These are phyloP conservation scores for Acacia melanoxylon DNA, from an alignment of 306 rosid species.

Conservation along the genomic window DNA sequence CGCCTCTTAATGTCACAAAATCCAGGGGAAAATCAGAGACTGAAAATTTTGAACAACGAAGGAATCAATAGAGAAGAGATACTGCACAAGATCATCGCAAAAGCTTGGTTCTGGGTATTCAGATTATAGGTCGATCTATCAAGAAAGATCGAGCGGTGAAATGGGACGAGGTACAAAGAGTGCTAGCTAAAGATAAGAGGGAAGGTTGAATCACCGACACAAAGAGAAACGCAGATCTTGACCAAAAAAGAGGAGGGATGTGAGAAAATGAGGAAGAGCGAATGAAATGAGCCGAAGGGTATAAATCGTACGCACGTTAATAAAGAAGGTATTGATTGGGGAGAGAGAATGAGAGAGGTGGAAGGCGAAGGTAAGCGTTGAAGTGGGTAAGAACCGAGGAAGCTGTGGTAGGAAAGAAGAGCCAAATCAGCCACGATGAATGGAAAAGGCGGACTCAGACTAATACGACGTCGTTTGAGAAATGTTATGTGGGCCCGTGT, in stretches of 20 bases:
- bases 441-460: background rate
- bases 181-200: background rate
- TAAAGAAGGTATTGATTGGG: background rate
- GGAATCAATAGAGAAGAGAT: slow-evolving; percentile 3
- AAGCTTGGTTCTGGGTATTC: slow-evolving; percentile 27
- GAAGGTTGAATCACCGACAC: slow-evolving; percentile 45
- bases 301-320: background rate
- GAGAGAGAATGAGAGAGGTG: background rate
- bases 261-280: background rate
- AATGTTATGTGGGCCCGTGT: fast-evolving
- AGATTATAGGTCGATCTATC: slow-evolving; percentile 23
- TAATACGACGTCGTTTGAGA: background rate
- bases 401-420: background rate
- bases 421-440: background rate
- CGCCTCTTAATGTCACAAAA: background rate
- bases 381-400: background rate
- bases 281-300: background rate
- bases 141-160: background rate
- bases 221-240: slow-evolving; percentile 1
- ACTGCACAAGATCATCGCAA: background rate
- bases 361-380: background rate
- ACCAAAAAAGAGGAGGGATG: background rate
- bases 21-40: background rate
- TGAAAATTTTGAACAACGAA: background rate
- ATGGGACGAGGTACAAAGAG: background rate